Conservation (phyloP, 2,329 filamentous ascomycete genomes). For the Microdochium paspali region DNA sequence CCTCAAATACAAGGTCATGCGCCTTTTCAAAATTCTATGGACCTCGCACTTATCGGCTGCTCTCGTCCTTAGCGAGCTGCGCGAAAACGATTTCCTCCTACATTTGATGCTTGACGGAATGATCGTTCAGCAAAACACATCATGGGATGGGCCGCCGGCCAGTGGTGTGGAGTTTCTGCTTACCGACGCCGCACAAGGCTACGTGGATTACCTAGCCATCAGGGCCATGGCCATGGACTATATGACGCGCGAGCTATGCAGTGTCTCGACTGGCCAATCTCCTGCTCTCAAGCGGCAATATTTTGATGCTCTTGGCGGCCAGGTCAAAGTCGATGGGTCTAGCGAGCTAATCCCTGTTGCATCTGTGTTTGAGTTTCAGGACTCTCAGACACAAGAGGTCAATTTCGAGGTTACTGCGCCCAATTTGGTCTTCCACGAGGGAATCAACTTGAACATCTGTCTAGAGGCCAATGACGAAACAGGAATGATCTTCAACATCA, state of each 20-base stretch:
- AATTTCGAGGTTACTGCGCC: slow-evolving; percentile 43
- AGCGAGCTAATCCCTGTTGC: slow-evolving; percentile 58
- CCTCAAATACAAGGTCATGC: slow-evolving; percentile 59
- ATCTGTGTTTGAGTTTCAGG: slow-evolving; percentile 85
- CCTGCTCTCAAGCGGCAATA: slow-evolving; percentile 62
- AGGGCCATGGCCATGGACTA: slow-evolving; percentile 78
- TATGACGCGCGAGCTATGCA: slow-evolving; percentile 73
- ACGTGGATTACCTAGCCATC: slow-evolving; percentile 69
- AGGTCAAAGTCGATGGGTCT: slow-evolving; percentile 52
- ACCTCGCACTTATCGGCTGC: slow-evolving; percentile 67
- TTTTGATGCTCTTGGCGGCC: slow-evolving; percentile 68
- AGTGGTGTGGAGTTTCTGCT: slow-evolving; percentile 57
- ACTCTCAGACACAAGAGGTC: slow-evolving; percentile 59
- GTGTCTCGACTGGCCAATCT: slow-evolving; percentile 60
- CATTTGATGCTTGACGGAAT: slow-evolving; percentile 63
- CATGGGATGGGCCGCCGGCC: slow-evolving; percentile 65
- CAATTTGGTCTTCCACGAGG: slow-evolving; percentile 48
- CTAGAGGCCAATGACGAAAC: slow-evolving; percentile 48
- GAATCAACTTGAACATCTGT: slow-evolving; percentile 60
- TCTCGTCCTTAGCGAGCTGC: slow-evolving; percentile 70
- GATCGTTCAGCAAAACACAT: slow-evolving; percentile 56
- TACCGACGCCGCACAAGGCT: slow-evolving; percentile 55
- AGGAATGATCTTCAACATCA: slow-evolving; percentile 55
- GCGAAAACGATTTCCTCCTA: slow-evolving; percentile 71
- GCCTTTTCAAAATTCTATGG: slow-evolving; percentile 76